These are phyloP conservation scores for Talaromyces stipitatus DNA, from an alignment of 495 filamentous ascomycete species.

Conservation along the genomic window DNA sequence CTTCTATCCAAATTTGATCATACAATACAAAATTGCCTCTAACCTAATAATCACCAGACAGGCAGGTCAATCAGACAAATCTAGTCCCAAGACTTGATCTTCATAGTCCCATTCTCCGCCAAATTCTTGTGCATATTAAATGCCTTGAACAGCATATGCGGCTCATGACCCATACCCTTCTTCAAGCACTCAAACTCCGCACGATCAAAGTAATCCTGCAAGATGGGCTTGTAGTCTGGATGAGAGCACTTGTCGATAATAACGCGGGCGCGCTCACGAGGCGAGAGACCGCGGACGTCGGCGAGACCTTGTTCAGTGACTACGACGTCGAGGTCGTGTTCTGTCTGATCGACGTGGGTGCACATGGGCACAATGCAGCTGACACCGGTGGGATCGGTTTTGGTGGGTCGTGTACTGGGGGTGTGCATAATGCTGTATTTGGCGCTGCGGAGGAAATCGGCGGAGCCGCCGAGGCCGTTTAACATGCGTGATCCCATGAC, in stretches of 20 bases:
- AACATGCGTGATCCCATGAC: slow-evolving; percentile 90
- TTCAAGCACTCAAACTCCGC: slow-evolving; percentile 80
- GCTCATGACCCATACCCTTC: slow-evolving; percentile 88
- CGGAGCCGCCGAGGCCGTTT: slow-evolving; percentile 82
- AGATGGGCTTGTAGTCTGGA: slow-evolving; percentile 75
- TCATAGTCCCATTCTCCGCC: slow-evolving; percentile 77
- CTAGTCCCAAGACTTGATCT: slow-evolving; percentile 52
- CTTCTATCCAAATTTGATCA: no score
- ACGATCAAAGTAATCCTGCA: slow-evolving; percentile 77
- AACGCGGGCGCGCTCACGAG: slow-evolving; percentile 72
- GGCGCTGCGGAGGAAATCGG: slow-evolving; percentile 75
- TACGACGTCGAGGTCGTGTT: slow-evolving; percentile 82
- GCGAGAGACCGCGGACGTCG: slow-evolving; percentile 75
- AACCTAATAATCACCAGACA: not conserved
- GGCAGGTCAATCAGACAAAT: not conserved
- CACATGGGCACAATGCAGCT: slow-evolving; percentile 88
- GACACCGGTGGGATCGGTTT: slow-evolving; percentile 76
- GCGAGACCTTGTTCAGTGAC: slow-evolving; percentile 86
- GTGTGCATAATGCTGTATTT: slow-evolving; percentile 97
- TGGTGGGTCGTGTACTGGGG: slow-evolving; percentile 68
- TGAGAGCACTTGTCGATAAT: slow-evolving; percentile 89
- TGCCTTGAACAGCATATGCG: slow-evolving; percentile 72
- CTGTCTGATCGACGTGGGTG: slow-evolving; percentile 89
- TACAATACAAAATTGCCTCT: not conserved
- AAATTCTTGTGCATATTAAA: slow-evolving; percentile 89